Base-by-base conservation (phyloP, 352 stramenopile genomes). In the Pythium insidiosum region DNA sequence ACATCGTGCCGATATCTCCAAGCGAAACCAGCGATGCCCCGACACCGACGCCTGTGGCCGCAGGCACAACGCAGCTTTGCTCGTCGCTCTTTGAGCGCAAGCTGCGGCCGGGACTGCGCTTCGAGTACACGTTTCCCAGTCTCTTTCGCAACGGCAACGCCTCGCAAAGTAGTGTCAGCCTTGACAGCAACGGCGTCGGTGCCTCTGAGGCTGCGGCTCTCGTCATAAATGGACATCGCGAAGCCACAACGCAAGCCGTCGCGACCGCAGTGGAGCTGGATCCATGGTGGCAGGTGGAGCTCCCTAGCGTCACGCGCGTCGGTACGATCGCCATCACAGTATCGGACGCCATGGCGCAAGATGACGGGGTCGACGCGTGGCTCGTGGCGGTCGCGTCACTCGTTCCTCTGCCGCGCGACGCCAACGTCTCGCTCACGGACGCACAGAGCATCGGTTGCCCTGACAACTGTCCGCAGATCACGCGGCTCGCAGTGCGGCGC, bases 71-170 rank as follows among this genome's bases (percentile, higher is more conserved):
- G 0, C 74, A 87, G 6, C 37, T 87, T 4, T 87, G 74, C 24
- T 84, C 74, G 5, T 87, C 74, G 0, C 24, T 66, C 10, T 87
- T 87, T 47, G 74, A 80, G 22, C 53, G 69, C 11, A 62, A 61
- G 6, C 41, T 90, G 1, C 58, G 65, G 6, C 77, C 77, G 5
- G 46, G 55, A 5, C 41, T 90, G 0, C 37, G 56, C 20, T 13
- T 86, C 11, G 50, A 36, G 1, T 88, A 79, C 26, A 12, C 36
- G 5, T 81, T 84, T 16, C 61, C 65, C 0, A 86, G 84, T 21
- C 26, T 74, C 5, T 40, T 87, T 4, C 35, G 43, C 3, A 30
- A 25, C 13, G 30, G 50, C 6, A 23, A 18, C 1, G 38, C 57
- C 18, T 50, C 21, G 2, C 77, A 89, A 26, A 84, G 70, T 24